These are phyloP conservation scores for Penicillium cataractarum DNA, from an alignment of 495 filamentous ascomycete species.

Conservation along the genomic window DNA sequence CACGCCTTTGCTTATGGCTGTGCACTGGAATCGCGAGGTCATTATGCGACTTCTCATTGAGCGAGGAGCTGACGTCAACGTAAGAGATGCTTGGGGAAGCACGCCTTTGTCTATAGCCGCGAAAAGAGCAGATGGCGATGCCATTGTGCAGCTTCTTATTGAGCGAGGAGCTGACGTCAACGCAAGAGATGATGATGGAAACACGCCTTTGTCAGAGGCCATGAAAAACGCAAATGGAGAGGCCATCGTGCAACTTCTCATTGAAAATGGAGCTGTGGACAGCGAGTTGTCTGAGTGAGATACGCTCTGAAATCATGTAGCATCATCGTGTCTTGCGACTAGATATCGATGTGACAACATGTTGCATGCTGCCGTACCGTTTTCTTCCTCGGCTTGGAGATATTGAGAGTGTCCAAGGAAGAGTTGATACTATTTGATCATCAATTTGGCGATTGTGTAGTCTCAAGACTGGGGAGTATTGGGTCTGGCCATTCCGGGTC, in stretches of 20 bases:
- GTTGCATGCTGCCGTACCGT: no score
- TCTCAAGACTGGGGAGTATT: no score
- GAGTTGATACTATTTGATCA: no score
- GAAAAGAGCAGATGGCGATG: not conserved
- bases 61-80: not conserved
- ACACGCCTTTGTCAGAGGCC: not conserved
- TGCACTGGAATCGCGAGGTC: not conserved
- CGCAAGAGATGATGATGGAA: not conserved
- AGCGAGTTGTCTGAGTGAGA: no score
- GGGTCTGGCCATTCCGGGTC: not conserved
- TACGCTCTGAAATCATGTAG: not conserved
- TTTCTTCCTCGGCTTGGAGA: no score
- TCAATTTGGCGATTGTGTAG: no score
- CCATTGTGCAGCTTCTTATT: not conserved
- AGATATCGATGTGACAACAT: no score
- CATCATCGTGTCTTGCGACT: no score
- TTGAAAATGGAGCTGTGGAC: not conserved
- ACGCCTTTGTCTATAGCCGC: not conserved
- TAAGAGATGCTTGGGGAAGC: not conserved
- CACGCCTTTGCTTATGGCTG: not conserved
- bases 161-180: not conserved
- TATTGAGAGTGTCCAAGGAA: no score
- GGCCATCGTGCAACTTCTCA: not conserved
- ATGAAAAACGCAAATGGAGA: not conserved
- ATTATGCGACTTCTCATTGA: not conserved